Evolutionary conservation across 768 basidiomycete species (phyloP).

Genomic region (Russula brevipes): DNA sequence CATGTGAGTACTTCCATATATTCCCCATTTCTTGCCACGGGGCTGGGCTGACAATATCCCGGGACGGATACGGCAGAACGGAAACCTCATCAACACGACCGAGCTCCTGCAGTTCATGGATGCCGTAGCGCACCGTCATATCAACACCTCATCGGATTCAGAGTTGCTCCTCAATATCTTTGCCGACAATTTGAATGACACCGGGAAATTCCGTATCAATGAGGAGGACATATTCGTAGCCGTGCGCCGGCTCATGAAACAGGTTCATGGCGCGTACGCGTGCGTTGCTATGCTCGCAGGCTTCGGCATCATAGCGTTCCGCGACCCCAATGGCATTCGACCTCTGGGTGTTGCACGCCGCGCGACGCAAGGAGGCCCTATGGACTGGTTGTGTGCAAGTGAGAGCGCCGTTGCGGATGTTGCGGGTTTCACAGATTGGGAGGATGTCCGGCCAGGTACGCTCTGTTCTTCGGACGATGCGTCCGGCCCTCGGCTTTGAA

Average conservation of each 20-base stretch:
- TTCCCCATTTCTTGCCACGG: background rate
- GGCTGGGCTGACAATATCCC: background rate
- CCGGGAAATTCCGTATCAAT: constrained; percentile 98
- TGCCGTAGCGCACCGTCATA: constrained; percentile 93
- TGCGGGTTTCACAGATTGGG: constrained; percentile 85
- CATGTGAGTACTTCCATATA: constrained; percentile 55
- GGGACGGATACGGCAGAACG: constrained; percentile 57
- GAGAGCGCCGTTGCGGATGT: constrained; percentile 98
- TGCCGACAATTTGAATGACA: constrained; percentile 95
- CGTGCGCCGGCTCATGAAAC: constrained; percentile 80
- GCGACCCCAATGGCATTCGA: constrained; percentile 96
- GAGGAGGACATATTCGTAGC: constrained; percentile 99
- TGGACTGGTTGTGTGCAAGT: constrained; percentile 87
- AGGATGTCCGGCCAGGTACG: constrained; percentile 86
- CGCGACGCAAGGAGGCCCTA: constrained; percentile 48
- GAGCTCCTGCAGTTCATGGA: constrained; percentile 91
- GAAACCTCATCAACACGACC: constrained; percentile 92
- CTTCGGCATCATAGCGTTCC: constrained; percentile 95
- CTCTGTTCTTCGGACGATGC: constrained; percentile 2
- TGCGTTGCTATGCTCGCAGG: constrained; percentile 99
- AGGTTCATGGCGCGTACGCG: constrained; percentile 90
- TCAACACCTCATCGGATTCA: constrained; percentile 98
- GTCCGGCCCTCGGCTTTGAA: background rate
- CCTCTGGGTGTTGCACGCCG: constrained; percentile 84
- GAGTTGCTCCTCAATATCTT: constrained; percentile 96